Evolutionary conservation across 2,329 filamentous ascomycete species (phyloP), one percentile per base, ranked within the genome.

Genomic region (Aspergillus pseudotamarii): DNA sequence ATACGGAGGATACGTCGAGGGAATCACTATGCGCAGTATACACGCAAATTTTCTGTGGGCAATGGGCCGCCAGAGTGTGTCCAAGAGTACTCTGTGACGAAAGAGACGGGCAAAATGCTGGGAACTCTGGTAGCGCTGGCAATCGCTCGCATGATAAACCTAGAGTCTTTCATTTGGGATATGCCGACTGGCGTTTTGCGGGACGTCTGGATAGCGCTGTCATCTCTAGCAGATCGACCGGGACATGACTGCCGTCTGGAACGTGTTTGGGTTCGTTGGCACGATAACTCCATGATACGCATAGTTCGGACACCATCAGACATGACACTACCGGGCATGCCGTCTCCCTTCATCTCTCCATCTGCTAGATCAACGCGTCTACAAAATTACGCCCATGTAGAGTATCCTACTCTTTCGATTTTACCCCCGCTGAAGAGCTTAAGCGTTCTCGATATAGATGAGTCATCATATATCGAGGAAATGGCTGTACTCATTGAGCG

Each of bases 41-140:
- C 89, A 6, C 86, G 89, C 68, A 94, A 93, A 75, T 95, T 95
- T 78, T 93, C 91, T 3, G 83, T 95, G 6, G 91, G 91, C n/a
- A 94, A 95, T 76, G 91, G 92, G 0, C 92, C 91, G 0, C 75
- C 85, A 8, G 87, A 91, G 67, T 94, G 90, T 90, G 91, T 94
- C 6, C 86, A 89, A 60, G 91, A 94, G 72, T 94, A 95, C 78
- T 86, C 91, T 66, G 91, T 94, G 70, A 89, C 86, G 2, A 94
- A 93, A 77, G 91, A 94, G 74, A 89, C 89, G 61, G 92, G 92
- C 3, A 95, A 94, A 79, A 93, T 95, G 91, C 83, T 95, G n/a
- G 91, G 91, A 6, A 94, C 91, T 1, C 80, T 95, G 57, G 91
- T 93, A 14, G 91, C 91, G 11, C 80, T 94, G 67, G 91, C 91